Conservation (phyloP, 1,284 basidiomycete species). For the Heterobasidion occidentale region DNA sequence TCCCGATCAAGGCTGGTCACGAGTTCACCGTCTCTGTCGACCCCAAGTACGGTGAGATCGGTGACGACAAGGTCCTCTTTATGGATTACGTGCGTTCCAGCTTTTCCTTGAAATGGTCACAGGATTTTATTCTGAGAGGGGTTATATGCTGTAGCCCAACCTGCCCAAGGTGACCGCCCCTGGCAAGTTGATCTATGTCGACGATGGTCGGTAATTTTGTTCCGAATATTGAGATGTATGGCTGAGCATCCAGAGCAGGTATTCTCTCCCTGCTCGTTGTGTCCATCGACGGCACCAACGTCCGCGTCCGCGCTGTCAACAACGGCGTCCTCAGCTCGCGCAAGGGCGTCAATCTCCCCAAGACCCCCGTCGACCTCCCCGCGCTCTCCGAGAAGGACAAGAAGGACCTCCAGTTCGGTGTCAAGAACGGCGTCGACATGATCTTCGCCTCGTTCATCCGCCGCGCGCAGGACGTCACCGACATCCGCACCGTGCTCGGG, state of each 20-base stretch:
- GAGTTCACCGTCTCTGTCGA: constrained; percentile 93
- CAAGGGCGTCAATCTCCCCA: constrained; percentile 99
- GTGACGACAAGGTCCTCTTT: constrained; percentile 81
- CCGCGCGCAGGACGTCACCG: constrained; percentile 83
- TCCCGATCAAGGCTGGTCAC: constrained; percentile 85
- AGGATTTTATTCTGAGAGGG: neutral
- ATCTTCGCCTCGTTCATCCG: constrained; percentile 98
- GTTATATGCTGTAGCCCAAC: constrained; percentile 34
- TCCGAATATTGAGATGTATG: neutral
- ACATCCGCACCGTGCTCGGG: constrained; percentile 88
- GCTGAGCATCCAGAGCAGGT: constrained; percentile 29
- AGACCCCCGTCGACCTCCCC: constrained; percentile 96
- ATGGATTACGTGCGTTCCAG: constrained; percentile 75
- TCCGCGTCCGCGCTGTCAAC: constrained; percentile 89
- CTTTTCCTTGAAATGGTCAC: constrained; percentile 10
- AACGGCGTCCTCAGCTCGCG: constrained; percentile 90
- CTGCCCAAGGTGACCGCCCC: constrained; percentile 92
- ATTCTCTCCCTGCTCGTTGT: constrained; percentile 93
- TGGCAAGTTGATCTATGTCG: constrained; percentile 95
- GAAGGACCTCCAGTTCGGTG: constrained; percentile 90
- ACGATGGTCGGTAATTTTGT: constrained; percentile 65
- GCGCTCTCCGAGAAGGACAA: constrained; percentile 99
- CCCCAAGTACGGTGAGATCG: constrained; percentile 68
- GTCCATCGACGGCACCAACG: constrained; percentile 72
- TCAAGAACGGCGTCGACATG: constrained; percentile 98